phyloP scores from a whole-genome alignment of 352 stramenopile genomes.

The Globisporangium orthogonon region DNA sequence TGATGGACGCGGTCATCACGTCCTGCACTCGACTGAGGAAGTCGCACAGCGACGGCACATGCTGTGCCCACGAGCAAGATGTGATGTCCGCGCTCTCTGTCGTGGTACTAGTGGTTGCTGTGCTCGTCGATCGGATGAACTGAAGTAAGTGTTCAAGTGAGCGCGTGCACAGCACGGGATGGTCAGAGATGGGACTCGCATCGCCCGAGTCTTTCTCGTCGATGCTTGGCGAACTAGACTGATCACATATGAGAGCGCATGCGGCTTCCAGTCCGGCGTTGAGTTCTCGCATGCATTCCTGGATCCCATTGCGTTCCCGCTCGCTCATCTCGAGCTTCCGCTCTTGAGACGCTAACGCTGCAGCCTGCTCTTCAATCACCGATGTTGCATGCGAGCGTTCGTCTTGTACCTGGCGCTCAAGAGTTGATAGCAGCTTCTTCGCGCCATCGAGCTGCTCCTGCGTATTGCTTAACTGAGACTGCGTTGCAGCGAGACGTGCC shows the following conservation, averaged over 20 bases:
- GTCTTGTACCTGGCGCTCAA: conserved; percentile 19
- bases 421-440: conserved; percentile 7
- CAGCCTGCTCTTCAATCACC: conserved; percentile 12
- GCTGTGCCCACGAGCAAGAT: not conserved
- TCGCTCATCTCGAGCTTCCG: conserved; percentile 11
- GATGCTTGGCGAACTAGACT: conserved; percentile 6
- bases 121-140: not conserved
- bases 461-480: conserved; percentile 7
- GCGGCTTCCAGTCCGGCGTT: conserved; percentile 23
- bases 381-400: conserved; percentile 9
- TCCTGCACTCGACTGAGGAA: conserved; percentile 2
- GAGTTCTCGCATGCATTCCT: conserved; percentile 25
- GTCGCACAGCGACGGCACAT: conserved; percentile 2
- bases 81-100: not conserved
- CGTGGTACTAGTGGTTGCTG: not conserved
- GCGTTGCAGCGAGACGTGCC: conserved; percentile 5
- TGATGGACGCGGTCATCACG: not conserved
- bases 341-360: conserved; percentile 12
- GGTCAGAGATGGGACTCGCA: not conserved
- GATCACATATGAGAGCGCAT: conserved; percentile 14
- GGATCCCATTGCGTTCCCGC: conserved; percentile 18
- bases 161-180: not conserved
- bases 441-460: conserved; percentile 12
- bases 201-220: no score
- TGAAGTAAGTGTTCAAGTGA: not conserved